Conservation (phyloP, 1,284 basidiomycete genomes). For the Ustilago lituana region DNA sequence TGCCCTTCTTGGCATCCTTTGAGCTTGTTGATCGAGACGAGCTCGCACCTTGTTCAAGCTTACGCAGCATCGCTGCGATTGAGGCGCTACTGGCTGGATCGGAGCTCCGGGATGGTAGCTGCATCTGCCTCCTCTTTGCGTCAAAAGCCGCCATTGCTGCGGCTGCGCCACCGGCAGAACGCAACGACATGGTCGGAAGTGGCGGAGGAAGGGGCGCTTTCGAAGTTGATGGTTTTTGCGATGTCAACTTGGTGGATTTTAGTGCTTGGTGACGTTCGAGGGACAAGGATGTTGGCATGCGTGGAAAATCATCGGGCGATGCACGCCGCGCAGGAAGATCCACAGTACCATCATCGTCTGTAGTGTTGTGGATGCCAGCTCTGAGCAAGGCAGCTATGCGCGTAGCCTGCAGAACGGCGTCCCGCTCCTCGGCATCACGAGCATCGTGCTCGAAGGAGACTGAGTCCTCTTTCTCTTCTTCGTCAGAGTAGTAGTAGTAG, state of each 20-base stretch:
- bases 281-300: conserved; percentile 8
- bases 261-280: neutral
- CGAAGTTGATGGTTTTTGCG: neutral
- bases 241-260: neutral
- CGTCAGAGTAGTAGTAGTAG: no score
- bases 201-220: neutral
- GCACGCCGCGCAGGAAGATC: neutral
- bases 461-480: neutral
- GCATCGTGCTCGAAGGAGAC: neutral
- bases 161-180: conserved; percentile 6
- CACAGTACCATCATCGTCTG: conserved; percentile 3
- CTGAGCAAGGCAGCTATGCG: conserved; percentile 22
- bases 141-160: conserved; percentile 43
- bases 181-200: conserved; percentile 17
- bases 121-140: conserved; percentile 18
- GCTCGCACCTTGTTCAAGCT: no score
- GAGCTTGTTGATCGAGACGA: no score
- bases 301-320: conserved; percentile 11
- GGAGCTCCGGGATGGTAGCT: neutral
- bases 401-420: conserved; percentile 11
- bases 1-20: no score
- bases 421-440: conserved; percentile 19
- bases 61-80: no score
- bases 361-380: conserved; percentile 10
- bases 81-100: no score